phyloP scores from a whole-genome alignment of 306 rosid species.

The Lithocarpus polystachyus region DNA sequence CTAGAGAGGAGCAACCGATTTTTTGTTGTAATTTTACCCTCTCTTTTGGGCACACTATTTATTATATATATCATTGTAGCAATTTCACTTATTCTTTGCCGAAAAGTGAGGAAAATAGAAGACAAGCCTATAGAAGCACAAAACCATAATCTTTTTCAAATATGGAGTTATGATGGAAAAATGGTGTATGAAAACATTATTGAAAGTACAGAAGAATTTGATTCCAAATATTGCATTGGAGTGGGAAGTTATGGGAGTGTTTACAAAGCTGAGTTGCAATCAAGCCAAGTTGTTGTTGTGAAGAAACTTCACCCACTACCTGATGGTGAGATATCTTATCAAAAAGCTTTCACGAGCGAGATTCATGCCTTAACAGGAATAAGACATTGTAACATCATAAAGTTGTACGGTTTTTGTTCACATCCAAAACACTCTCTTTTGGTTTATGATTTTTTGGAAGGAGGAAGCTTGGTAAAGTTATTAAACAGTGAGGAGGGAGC shows the following conservation, averaged over 20 bases:
- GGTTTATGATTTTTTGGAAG: conserved; percentile 6
- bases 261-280: conserved; percentile 19
- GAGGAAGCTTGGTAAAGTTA: conserved; percentile 10
- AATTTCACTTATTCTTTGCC: background rate
- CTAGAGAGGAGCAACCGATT: too few relatives aligned
- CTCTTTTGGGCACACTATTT: too few relatives aligned
- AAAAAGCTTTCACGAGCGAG: conserved; percentile 18
- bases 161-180: background rate
- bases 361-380: conserved; percentile 15
- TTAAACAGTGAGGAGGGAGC: conserved; percentile 4
- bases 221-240: conserved; percentile 28
- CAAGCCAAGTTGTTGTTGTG: conserved; percentile 28
- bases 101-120: background rate
- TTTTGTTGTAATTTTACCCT: too few relatives aligned
- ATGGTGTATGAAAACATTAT: conserved; percentile 27
- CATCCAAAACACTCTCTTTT: conserved; percentile 4
- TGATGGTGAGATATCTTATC: background rate
- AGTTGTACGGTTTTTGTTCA: conserved; percentile 20
- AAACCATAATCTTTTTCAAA: background rate
- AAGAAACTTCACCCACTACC: conserved; percentile 19
- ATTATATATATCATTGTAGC: too few relatives aligned
- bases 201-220: conserved; percentile 25
- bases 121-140: background rate
- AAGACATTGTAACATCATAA: conserved; percentile 22
- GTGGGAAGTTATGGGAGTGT: conserved; percentile 31